Percentiles rank a stretch among this genome's conserved stretches.
phyloP scores from a whole-genome alignment of 2,329 filamentous ascomycete genomes.

The Cordyceps cicadae region DNA sequence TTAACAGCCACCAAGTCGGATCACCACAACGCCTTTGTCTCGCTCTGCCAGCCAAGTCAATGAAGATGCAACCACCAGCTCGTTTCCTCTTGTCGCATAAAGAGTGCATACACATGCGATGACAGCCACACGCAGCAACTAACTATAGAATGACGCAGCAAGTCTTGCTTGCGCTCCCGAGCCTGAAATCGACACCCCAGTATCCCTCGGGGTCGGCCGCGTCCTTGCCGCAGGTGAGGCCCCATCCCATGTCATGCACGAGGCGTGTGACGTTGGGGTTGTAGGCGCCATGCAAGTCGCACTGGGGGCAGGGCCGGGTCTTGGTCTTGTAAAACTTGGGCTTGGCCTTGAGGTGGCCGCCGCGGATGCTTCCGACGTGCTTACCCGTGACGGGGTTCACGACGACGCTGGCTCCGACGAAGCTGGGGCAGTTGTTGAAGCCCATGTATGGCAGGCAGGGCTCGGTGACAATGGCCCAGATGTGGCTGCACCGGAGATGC shows the following conservation, averaged over 20 bases:
- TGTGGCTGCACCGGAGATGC: slow-evolving; percentile 42
- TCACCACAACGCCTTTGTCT: background rate
- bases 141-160: slow-evolving; percentile 26
- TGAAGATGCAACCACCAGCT: no score
- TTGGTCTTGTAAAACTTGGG: slow-evolving; percentile 29
- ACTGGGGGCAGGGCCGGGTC: slow-evolving; percentile 33
- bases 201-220: slow-evolving; percentile 26
- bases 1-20: background rate
- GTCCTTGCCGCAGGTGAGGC: slow-evolving; percentile 40
- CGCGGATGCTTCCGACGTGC: background rate
- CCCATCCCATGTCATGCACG: slow-evolving; percentile 34
- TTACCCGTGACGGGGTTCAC: slow-evolving; percentile 13
- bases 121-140: no score
- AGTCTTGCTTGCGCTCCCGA: slow-evolving; percentile 13
- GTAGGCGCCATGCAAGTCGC: slow-evolving; percentile 32
- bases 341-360: slow-evolving; percentile 22
- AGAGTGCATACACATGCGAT: background rate
- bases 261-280: slow-evolving; percentile 41
- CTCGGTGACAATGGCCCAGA: slow-evolving; percentile 39
- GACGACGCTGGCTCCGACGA: slow-evolving; percentile 27
- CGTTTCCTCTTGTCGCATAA: background rate
- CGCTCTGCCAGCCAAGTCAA: background rate
- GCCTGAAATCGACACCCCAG: slow-evolving; percentile 28
- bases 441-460: slow-evolving; percentile 42
- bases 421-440: slow-evolving; percentile 39